Base-by-base conservation (phyloP, 345 rosid genomes). In the Schrenkiella parvula region DNA sequence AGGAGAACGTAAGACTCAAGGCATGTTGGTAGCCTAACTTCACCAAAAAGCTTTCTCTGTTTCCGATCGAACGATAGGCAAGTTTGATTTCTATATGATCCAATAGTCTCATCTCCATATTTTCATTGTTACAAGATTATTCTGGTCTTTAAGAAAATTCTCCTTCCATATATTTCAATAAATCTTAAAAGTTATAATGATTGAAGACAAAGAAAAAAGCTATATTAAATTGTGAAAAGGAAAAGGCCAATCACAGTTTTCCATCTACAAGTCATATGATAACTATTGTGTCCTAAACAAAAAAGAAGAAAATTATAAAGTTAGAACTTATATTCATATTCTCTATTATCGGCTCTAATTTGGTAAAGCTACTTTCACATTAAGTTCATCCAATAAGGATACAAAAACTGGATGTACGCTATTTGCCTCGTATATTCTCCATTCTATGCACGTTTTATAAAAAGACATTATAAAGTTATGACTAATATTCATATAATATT, bases 1-100 rank as follows among this genome's bases (percentile, higher is more conserved):
- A 67, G 28, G 56, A 41, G 59, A 67, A 60, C 47, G 78, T 60
- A 66, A 75, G 64, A 75, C 41, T 74, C 73, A 59, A 74, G 68
- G 54, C 63, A 22, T 59, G 61, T 74, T 67, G 73, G 78, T 67
- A 59, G 78, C 73, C 78, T 68, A 75, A 54, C 64, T 75, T 75
- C 57, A 75, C 79, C 79, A 42, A 59, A 68, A 14, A 66, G 53
- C 41, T 43, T 51, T 31, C 37, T 7, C 42, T 67, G 73, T 68
- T 67, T 67, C 68, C 55, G 26, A 74, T 67, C 68, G 26, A 74
- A 74, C 68, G 15, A 29, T 67, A 50, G 23, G 61, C 62, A 66
- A 59, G 37, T 67, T 50, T 52, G 11, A 31, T 58, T 57, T 50
- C 37, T 57, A 6, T 68, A 64, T 42, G 48, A 73, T 64, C 48